A percentile compares a stretch with the other conserved stretches of the same genome.
Evolutionary conservation across 768 basidiomycete genomes (phyloP).

Genomic region (Omphalotus guepiniiformis): DNA sequence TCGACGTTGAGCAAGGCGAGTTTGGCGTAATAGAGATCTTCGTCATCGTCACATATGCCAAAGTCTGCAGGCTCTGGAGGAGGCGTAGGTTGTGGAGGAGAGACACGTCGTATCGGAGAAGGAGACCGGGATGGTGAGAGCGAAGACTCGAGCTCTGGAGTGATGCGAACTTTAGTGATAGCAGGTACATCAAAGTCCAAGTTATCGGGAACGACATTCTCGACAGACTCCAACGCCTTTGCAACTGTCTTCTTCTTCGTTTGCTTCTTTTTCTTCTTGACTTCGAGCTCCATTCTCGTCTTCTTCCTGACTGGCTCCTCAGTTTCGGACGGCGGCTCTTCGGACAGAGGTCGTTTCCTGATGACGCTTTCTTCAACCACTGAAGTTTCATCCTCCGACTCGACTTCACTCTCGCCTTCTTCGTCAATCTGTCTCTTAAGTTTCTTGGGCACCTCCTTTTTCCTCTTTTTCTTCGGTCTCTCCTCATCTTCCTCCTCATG

Average conservation of each 20-base stretch:
- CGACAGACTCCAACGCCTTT: slow-evolving; percentile 35
- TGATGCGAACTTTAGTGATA: slow-evolving; percentile 47
- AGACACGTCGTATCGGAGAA: slow-evolving; percentile 33
- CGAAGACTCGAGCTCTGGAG: slow-evolving; percentile 39
- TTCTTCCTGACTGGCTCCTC: slow-evolving; percentile 43
- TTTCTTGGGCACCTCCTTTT: slow-evolving; percentile 41
- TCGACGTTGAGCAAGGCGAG: slow-evolving; percentile 45
- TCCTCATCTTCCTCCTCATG: slow-evolving; percentile 27
- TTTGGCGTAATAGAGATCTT: slow-evolving; percentile 80
- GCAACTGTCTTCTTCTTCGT: slow-evolving; percentile 38
- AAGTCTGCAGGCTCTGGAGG: slow-evolving; percentile 50
- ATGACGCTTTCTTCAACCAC: slow-evolving; percentile 4
- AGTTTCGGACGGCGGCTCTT: slow-evolving; percentile 23
- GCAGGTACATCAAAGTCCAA: slow-evolving; percentile 46
- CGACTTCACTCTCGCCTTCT: slow-evolving; percentile 51
- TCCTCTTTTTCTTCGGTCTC: slow-evolving; percentile 32
- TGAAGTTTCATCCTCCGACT: slow-evolving; percentile 9
- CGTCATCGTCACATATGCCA: slow-evolving; percentile 79
- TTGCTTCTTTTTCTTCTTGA: slow-evolving; percentile 27
- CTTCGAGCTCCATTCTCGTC: slow-evolving; percentile 13
- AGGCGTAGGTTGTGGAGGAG: slow-evolving; percentile 37
- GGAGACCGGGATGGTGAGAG: slow-evolving; percentile 49
- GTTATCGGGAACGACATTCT: slow-evolving; percentile 49
- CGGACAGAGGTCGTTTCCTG: slow-evolving; percentile 24
- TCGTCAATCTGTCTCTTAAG: slow-evolving; percentile 35